phyloP scores from a whole-genome alignment of 306 rosid species.

The Fragaria iinumae region DNA sequence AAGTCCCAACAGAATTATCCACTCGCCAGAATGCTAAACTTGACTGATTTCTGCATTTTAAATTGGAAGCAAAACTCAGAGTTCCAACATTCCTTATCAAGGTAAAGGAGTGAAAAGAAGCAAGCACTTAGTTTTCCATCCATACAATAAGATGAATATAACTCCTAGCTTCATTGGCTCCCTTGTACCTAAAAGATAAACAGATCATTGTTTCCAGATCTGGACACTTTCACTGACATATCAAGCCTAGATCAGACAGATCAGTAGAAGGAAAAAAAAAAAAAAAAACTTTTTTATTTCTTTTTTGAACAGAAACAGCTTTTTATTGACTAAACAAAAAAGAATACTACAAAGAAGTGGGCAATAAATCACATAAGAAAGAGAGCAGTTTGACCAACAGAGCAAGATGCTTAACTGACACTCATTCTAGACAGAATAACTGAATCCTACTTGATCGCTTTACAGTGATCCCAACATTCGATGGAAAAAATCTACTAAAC shows the following conservation, averaged over 20 bases:
- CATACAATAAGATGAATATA: not conserved
- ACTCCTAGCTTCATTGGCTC: not conserved
- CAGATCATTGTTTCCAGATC: not conserved
- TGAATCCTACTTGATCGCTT: not conserved
- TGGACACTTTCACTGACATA: not conserved
- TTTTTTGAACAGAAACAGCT: too few species aligned
- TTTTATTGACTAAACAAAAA: not conserved
- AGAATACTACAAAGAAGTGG: not conserved
- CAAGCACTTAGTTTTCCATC: not conserved
- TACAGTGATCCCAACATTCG: not conserved
- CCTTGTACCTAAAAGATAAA: not conserved
- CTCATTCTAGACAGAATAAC: not conserved
- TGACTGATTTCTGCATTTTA: slow-evolving; percentile 51
- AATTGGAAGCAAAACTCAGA: slow-evolving; percentile 7
- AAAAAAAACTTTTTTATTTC: too few species aligned
- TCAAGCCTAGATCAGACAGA: not conserved
- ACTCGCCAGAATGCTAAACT: slow-evolving; percentile 82
- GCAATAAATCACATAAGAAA: not conserved
- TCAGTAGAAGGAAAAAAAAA: too few species aligned
- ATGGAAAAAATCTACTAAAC: not conserved
- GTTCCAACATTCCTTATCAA: not conserved
- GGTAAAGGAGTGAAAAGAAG: not conserved
- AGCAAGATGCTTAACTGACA: not conserved
- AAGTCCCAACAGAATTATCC: slow-evolving; percentile 85
- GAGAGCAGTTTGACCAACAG: not conserved